phyloP scores from a whole-genome alignment of 2,329 filamentous ascomycete genomes.

The Diaporthe helianthi region DNA sequence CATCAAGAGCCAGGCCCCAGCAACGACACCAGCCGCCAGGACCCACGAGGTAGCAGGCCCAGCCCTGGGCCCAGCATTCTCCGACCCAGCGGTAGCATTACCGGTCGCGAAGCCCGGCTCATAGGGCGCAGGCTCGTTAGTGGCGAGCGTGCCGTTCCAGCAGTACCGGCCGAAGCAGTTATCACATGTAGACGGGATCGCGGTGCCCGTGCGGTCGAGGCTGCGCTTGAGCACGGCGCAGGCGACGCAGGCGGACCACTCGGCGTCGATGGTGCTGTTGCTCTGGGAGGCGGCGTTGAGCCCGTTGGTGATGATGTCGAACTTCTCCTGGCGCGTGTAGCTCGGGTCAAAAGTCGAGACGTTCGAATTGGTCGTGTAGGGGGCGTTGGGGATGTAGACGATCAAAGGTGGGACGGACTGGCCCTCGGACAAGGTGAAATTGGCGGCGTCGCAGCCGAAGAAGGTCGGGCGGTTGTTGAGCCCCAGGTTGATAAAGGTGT shows the following conservation, averaged over 20 bases:
- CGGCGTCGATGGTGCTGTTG: constrained; percentile 75
- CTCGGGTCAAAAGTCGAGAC: constrained; percentile 75
- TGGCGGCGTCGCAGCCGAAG: constrained; percentile 63
- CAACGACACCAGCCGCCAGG: constrained; percentile 11
- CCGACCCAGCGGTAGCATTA: constrained; percentile 26
- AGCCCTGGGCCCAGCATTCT: neutral
- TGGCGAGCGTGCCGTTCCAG: constrained; percentile 79
- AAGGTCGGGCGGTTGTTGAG: constrained; percentile 67
- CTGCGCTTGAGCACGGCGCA: constrained; percentile 86
- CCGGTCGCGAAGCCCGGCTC: constrained; percentile 43
- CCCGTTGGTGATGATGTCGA: constrained; percentile 85
- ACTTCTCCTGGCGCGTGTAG: constrained; percentile 71
- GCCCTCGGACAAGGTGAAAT: constrained; percentile 40
- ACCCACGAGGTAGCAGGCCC: neutral
- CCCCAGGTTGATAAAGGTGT: constrained; percentile 63
- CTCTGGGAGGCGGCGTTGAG: constrained; percentile 83
- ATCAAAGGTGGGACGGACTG: constrained; percentile 41
- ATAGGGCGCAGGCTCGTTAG: constrained; percentile 39
- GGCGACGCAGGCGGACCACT: constrained; percentile 85
- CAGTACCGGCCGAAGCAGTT: constrained; percentile 85
- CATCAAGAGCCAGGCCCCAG: neutral
- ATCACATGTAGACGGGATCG: constrained; percentile 74
- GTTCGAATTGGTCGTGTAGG: constrained; percentile 80
- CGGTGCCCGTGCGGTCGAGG: constrained; percentile 72
- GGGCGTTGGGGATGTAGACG: constrained; percentile 82